Conservation (phyloP, 2,329 filamentous ascomycete species). For the Phyllosticta capitalensis region DNA sequence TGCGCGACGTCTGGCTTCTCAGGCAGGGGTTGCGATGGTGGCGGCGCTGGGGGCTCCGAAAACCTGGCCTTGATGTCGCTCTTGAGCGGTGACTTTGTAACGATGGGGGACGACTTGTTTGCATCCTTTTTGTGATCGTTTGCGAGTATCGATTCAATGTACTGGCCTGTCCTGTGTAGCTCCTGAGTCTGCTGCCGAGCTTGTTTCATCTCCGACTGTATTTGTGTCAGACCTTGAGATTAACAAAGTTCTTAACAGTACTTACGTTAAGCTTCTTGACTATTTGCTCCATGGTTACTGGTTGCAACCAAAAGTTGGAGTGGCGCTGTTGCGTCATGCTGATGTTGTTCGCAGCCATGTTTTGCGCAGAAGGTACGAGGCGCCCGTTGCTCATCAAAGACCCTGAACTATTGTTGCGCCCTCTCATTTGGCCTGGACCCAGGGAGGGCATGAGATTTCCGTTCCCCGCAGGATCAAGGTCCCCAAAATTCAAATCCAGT, state of each 20-base stretch:
- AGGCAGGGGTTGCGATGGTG: constrained; percentile 83
- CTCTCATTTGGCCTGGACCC: constrained; percentile 55
- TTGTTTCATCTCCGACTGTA: constrained; percentile 77
- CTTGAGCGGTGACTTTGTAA: constrained; percentile 42
- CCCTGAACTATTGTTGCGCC: constrained; percentile 47
- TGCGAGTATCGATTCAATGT: constrained; percentile 65
- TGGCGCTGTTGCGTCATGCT: constrained; percentile 63
- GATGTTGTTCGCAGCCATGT: constrained; percentile 45
- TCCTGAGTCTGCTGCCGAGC: constrained; percentile 84
- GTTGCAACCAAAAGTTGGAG: constrained; percentile 75
- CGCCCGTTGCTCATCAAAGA: constrained; percentile 54
- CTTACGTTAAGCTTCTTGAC: constrained; percentile 76
- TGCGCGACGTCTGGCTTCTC: constrained; percentile 70
- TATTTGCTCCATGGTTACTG: constrained; percentile 88
- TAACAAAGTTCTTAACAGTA: constrained; percentile 16
- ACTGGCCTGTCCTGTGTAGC: constrained; percentile 70
- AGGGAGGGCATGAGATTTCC: constrained; percentile 43
- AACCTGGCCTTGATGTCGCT: constrained; percentile 74
- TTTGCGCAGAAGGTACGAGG: constrained; percentile 47
- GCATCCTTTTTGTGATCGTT: constrained; percentile 54
- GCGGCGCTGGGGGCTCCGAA: constrained; percentile 85
- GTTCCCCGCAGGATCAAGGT: constrained; percentile 70
- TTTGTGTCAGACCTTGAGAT: not conserved
- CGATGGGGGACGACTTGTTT: constrained; percentile 34
- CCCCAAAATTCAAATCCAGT: constrained; percentile 83